phyloP scores from a whole-genome alignment of 1,284 basidiomycete genomes.

The Cryptococcus sp. region DNA sequence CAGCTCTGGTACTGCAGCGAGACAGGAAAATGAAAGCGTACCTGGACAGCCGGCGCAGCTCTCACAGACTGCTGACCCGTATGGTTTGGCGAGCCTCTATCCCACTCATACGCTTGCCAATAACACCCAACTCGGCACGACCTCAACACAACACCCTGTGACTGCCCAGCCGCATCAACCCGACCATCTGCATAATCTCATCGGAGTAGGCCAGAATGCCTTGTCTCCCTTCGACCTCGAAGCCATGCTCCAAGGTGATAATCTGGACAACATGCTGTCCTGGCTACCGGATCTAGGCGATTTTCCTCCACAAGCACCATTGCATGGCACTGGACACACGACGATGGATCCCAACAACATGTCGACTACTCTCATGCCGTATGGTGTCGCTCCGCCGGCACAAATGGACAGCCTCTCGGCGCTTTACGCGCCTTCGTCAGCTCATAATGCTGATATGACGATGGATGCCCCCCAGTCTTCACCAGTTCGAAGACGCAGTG shows the following conservation, averaged over 20 bases:
- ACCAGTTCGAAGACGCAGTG: constrained; percentile 4
- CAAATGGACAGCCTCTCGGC: neutral
- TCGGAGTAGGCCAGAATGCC: neutral
- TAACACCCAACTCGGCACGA: neutral
- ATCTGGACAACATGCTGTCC: constrained; percentile 39
- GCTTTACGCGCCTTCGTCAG: neutral
- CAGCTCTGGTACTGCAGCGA: neutral
- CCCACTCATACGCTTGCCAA: neutral
- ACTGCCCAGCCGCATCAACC: neutral
- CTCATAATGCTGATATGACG: neutral
- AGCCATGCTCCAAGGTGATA: constrained; percentile 38
- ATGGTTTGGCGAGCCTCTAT: neutral
- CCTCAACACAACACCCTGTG: neutral
- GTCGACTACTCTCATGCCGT: neutral
- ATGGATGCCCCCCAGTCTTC: constrained; percentile 3
- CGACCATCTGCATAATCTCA: constrained; percentile 2
- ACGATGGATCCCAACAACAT: neutral
- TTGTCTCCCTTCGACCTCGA: constrained; percentile 48
- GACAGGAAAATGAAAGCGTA: neutral
- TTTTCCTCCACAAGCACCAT: neutral
- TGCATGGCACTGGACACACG: neutral
- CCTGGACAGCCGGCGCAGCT: neutral
- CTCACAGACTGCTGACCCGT: neutral
- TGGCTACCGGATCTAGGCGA: constrained; percentile 44
- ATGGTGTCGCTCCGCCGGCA: neutral